Evolutionary conservation across 2,329 filamentous ascomycete genomes (phyloP).

Genomic region (Neofusicoccum parvum): DNA sequence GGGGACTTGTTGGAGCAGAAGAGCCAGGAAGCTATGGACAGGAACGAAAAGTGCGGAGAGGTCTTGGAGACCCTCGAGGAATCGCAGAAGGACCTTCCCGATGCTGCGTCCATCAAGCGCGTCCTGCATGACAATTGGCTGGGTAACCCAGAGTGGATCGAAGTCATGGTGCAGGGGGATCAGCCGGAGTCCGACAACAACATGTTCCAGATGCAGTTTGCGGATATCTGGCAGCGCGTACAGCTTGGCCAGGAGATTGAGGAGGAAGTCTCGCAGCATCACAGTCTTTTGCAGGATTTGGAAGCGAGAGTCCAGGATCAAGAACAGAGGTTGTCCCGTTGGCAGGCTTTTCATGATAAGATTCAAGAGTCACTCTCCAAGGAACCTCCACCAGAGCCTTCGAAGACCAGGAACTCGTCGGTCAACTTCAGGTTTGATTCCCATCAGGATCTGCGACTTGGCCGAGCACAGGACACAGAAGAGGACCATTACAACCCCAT

Average conservation of each 20-base stretch:
- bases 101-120: constrained; percentile 52
- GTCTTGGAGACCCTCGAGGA: constrained; percentile 27
- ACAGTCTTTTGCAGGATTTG: constrained; percentile 65
- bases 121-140: constrained; percentile 75
- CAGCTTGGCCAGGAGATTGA: constrained; percentile 59
- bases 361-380: constrained; percentile 22
- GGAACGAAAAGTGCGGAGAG: constrained; percentile 50
- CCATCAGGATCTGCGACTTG: constrained; percentile 34
- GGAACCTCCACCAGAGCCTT: constrained; percentile 21
- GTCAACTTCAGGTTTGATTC: constrained; percentile 34
- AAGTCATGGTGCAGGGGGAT: constrained; percentile 70
- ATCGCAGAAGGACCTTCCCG: constrained; percentile 25
- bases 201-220: constrained; percentile 68
- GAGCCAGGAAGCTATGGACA: constrained; percentile 57
- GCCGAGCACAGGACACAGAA: not conserved
- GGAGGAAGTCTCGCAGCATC: constrained; percentile 43
- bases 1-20: constrained; percentile 66
- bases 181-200: constrained; percentile 58
- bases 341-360: constrained; percentile 67
- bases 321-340: constrained; percentile 67
- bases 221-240: constrained; percentile 70
- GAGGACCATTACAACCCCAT: not conserved
- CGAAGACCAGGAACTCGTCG: not conserved
- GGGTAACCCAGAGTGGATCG: constrained; percentile 73
- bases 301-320: constrained; percentile 69